phyloP scores from a whole-genome alignment of 768 basidiomycete genomes.

The Coprinellus micaceus region DNA sequence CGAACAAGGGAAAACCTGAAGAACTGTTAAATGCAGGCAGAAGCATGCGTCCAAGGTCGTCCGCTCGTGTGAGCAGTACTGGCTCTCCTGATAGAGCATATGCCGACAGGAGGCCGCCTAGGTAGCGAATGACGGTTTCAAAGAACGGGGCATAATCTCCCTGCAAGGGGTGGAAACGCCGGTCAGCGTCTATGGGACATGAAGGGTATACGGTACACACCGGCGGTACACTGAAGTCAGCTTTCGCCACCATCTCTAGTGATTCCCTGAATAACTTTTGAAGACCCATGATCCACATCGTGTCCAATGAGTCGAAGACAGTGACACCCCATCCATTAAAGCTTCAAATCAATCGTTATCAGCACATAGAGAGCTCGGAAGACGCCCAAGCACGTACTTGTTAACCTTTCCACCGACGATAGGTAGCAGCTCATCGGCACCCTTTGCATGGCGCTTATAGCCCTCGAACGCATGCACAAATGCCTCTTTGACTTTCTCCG shows the following conservation, averaged over 20 bases:
- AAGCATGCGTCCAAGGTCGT: constrained; percentile 67
- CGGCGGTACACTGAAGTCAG: constrained; percentile 36
- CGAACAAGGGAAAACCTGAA: constrained; percentile 65
- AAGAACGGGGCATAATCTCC: constrained; percentile 52
- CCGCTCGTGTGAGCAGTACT: constrained; percentile 60
- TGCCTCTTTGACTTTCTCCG: constrained; percentile 50
- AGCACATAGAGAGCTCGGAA: not conserved
- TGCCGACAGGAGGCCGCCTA: constrained; percentile 79
- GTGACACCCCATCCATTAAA: constrained; percentile 77
- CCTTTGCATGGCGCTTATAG: constrained; percentile 49
- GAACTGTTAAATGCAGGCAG: constrained; percentile 68
- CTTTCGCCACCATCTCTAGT: constrained; percentile 44
- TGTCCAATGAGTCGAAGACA: constrained; percentile 76
- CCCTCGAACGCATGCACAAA: constrained; percentile 60
- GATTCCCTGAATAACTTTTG: constrained; percentile 60
- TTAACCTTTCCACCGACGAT: constrained; percentile 44
- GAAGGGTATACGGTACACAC: not conserved
- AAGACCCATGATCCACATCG: constrained; percentile 78
- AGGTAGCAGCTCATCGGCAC: constrained; percentile 57
- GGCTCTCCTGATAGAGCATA: constrained; percentile 69
- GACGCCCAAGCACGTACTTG: constrained; percentile 42
- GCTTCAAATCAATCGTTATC: constrained; percentile 34
- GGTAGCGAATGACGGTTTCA: constrained; percentile 79
- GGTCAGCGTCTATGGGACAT: not conserved
- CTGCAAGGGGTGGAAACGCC: constrained; percentile 10